Conservation (phyloP, 306 rosid genomes). For the Rosa multiflora region DNA sequence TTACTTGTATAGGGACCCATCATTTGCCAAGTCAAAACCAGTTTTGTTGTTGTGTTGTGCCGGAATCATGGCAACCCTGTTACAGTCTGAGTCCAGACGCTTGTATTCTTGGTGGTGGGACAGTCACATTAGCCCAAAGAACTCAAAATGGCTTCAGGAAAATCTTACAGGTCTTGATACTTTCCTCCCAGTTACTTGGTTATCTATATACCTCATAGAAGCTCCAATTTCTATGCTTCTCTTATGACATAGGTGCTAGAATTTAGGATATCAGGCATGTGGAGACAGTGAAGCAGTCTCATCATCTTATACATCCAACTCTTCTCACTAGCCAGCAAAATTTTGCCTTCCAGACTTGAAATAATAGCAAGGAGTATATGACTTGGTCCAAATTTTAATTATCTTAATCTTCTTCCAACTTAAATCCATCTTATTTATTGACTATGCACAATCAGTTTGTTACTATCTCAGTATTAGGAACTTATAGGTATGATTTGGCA, state of each 20-base stretch:
- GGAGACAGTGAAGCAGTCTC: background rate
- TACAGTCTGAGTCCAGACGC: conserved; percentile 84
- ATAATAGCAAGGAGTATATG: background rate
- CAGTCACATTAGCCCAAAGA: conserved; percentile 92
- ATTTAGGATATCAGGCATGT: background rate
- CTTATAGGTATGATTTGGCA: background rate
- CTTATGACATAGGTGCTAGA: background rate
- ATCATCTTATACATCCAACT: background rate
- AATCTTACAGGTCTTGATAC: conserved; percentile 74
- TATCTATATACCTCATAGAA: background rate
- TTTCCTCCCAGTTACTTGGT: conserved; percentile 8
- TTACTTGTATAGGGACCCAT: conserved; percentile 43
- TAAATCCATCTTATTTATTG: background rate
- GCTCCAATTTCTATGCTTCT: background rate
- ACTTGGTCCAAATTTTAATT: background rate
- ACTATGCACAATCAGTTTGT: background rate
- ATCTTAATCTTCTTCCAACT: background rate
- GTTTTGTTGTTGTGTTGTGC: conserved; percentile 56
- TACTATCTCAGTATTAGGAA: background rate
- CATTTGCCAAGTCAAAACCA: conserved; percentile 53
- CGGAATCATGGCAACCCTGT: conserved; percentile 77
- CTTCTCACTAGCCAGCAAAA: background rate
- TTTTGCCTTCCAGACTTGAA: background rate
- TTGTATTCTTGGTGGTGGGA: conserved; percentile 99
- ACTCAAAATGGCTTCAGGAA: conserved; percentile 99